Percentiles rank a stretch among this genome's conserved stretches.
Conservation (phyloP, 2,329 filamentous ascomycete species). For the Beauveria scarabaeidicola region DNA sequence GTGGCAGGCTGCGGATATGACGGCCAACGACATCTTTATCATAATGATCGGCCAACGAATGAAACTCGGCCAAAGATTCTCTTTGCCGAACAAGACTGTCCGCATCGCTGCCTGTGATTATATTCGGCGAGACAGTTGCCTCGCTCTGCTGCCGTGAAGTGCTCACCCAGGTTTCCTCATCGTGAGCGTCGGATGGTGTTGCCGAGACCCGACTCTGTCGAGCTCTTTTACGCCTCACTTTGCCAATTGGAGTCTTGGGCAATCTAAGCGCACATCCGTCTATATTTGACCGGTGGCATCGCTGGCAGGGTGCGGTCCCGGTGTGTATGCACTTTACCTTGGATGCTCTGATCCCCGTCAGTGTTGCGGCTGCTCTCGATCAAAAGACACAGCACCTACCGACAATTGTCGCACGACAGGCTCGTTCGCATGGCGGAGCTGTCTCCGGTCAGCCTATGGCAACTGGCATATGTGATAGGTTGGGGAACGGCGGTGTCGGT, state of each 20-base stretch:
- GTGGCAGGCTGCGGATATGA: constrained; percentile 20
- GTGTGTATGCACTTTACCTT: constrained; percentile 28
- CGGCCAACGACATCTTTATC: constrained; percentile 5
- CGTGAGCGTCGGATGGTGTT: neutral
- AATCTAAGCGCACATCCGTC: constrained; percentile 20
- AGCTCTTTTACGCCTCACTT: neutral
- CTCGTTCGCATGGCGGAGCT: constrained; percentile 24
- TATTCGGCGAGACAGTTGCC: neutral
- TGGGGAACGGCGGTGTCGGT: neutral
- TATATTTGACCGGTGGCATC: constrained; percentile 21
- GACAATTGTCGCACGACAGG: constrained; percentile 26
- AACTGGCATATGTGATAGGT: neutral
- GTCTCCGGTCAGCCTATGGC: neutral
- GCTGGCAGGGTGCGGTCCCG: constrained; percentile 23
- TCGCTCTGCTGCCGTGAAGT: neutral
- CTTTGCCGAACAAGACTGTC: neutral
- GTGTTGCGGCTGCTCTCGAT: neutral
- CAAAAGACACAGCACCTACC: constrained; percentile 17
- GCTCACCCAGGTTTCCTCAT: neutral
- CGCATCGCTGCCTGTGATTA: neutral
- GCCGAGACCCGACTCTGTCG: neutral
- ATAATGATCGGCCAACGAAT: neutral
- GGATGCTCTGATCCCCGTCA: constrained; percentile 19
- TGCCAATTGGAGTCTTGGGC: constrained; percentile 13
- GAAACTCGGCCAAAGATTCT: neutral